Percentiles rank a stretch among this genome's conserved stretches.
phyloP scores from a whole-genome alignment of 306 rosid species.

The Rosa chinensis region DNA sequence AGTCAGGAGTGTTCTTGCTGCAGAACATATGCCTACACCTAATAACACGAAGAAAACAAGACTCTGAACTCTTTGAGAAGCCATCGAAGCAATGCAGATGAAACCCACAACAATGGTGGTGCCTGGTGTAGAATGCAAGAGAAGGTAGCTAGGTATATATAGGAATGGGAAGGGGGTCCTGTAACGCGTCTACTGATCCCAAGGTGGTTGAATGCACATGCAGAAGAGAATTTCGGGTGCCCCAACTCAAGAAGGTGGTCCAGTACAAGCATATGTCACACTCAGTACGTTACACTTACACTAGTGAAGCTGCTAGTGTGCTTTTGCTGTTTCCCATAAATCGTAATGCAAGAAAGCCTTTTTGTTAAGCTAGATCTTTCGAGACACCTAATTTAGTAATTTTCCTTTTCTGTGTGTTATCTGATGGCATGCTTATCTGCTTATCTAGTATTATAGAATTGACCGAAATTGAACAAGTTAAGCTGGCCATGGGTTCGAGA shows the following conservation, averaged over 20 bases:
- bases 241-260: constrained; percentile 33
- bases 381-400: no score
- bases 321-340: constrained; percentile 56
- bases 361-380: background rate
- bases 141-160: constrained; percentile 40
- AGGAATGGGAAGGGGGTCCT: constrained; percentile 30
- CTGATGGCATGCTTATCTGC: background rate
- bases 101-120: constrained; percentile 24
- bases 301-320: constrained; percentile 36
- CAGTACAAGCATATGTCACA: constrained; percentile 15
- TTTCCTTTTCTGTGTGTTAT: background rate
- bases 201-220: constrained; percentile 59
- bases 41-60: constrained; percentile 44
- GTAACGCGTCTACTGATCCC: constrained; percentile 26
- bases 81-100: constrained; percentile 40
- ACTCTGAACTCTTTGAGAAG: constrained; percentile 28
- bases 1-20: constrained; percentile 51
- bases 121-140: constrained; percentile 17
- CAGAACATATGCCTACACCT: constrained; percentile 54
- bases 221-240: constrained; percentile 24
- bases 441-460: background rate
- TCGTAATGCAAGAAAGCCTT: background rate
- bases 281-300: constrained; percentile 19
- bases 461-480: background rate
- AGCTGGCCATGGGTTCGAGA: background rate